phyloP scores from a whole-genome alignment of 139 green algal genomes.

The Closterium sp. region DNA sequence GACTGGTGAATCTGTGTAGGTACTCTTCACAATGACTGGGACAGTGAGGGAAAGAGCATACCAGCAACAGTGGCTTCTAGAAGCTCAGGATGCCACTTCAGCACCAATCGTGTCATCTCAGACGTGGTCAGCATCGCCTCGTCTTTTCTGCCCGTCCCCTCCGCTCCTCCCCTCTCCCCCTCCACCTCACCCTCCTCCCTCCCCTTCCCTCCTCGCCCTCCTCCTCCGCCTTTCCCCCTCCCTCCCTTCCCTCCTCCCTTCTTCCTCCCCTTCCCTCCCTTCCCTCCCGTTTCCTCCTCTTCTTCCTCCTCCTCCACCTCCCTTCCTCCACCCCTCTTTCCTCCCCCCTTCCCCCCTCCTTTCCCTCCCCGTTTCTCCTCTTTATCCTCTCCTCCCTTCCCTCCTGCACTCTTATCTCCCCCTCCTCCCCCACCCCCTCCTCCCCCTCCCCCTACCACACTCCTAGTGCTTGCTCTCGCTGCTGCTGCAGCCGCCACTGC shows the following conservation, averaged over 20 bases:
- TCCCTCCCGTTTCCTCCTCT: no score
- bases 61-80: background rate
- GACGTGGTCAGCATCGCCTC: background rate
- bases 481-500: background rate
- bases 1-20: no score
- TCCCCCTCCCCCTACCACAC: background rate
- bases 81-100: background rate
- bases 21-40: no score
- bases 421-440: conserved; percentile 19
- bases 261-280: background rate
- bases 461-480: background rate
- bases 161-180: background rate
- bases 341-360: conserved; percentile 8
- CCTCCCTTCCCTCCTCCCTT: background rate
- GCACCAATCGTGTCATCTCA: background rate
- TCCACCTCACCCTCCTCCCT: background rate
- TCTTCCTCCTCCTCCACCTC: background rate
- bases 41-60: no score
- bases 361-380: background rate
- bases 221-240: no score
- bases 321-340: conserved; percentile 3
- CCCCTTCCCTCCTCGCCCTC: background rate
- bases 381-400: background rate
- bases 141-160: background rate
- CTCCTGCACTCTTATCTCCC: conserved; percentile 3